Base-by-base conservation (phyloP, 331 rosid genomes). In the Pyracantha coccinea region DNA sequence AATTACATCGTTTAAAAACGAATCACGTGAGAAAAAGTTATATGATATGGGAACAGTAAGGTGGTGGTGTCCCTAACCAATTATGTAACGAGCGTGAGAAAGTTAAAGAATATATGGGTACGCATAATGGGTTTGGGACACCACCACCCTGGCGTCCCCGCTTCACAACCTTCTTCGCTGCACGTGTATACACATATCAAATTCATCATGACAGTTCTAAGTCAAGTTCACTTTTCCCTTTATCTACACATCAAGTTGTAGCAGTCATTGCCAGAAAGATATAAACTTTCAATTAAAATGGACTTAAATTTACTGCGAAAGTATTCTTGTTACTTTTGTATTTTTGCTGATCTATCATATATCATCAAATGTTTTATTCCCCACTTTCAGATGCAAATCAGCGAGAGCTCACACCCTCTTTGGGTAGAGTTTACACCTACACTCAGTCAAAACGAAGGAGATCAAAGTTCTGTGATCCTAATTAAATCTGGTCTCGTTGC, bases 321-420 rank as follows among this genome's bases (percentile, higher is more conserved):
- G 54, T n/a, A 53, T 45, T 38, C 69, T 64, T 33, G 70, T 32
- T 33, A 29, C 53, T 16, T 72, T 6, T 8, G 14, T 38, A 38
- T 10, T 66, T 50, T 52, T 15, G 72, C 71, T 78, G 60, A 78
- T 59, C 32, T 27, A 12, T 45, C 55, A n/a, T 47, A 12, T 38
- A 24, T 21, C 9, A 8, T 14, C 20, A 6, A 10, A 13, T 19
- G 41, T 74, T 35, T 50, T 63, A 8, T 53, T 31, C 21, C 50
- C 28, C 38, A 28, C 21, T 84, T 55, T 78, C 89, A 93, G 97
- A 84, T 90, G 95, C 89, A 86, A 55, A 78, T 89, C 75, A 84
- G 85, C 78, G 98, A 89, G 78, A 81, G 55, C 78, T 83, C 93
- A 23, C 95, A 86, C 69, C 82, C 96, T 79, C 38, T 87, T 80